Evolutionary conservation across 2,329 filamentous ascomycete species (phyloP).

Genomic region (Verticillium klebahnii): DNA sequence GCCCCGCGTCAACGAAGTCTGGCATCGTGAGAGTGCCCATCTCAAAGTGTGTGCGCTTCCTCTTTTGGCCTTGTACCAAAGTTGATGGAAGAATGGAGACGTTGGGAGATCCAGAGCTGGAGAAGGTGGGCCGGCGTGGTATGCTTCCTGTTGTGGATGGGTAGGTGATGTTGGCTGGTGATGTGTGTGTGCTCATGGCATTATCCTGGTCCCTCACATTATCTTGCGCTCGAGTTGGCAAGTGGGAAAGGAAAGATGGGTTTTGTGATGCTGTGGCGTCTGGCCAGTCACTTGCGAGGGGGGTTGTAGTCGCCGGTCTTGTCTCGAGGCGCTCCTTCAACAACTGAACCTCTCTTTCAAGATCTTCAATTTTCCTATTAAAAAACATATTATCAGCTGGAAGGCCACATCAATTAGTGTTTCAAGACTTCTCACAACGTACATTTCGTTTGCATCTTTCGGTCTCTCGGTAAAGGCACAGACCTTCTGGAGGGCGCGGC

Average conservation of each 20-base stretch:
- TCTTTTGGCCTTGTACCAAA: background rate
- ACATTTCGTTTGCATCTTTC: constrained; percentile 16
- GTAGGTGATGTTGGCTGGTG: background rate
- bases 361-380: background rate
- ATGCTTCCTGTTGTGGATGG: background rate
- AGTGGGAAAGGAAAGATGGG: background rate
- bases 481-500: constrained; percentile 13
- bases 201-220: background rate
- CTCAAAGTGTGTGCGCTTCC: constrained; percentile 13
- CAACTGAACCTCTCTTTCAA: constrained; percentile 9
- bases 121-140: background rate
- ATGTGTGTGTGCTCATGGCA: background rate
- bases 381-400: background rate
- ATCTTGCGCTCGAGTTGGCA: background rate
- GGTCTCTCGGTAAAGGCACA: constrained; percentile 18
- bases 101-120: background rate
- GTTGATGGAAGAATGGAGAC: background rate
- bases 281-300: background rate
- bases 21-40: constrained; percentile 6
- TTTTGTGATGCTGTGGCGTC: background rate
- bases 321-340: constrained; percentile 9
- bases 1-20: constrained; percentile 16
- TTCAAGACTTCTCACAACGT: background rate
- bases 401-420: background rate
- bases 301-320: background rate